phyloP scores from a whole-genome alignment of 176 grass and related monocot species.

The Pontederia crassipes region DNA sequence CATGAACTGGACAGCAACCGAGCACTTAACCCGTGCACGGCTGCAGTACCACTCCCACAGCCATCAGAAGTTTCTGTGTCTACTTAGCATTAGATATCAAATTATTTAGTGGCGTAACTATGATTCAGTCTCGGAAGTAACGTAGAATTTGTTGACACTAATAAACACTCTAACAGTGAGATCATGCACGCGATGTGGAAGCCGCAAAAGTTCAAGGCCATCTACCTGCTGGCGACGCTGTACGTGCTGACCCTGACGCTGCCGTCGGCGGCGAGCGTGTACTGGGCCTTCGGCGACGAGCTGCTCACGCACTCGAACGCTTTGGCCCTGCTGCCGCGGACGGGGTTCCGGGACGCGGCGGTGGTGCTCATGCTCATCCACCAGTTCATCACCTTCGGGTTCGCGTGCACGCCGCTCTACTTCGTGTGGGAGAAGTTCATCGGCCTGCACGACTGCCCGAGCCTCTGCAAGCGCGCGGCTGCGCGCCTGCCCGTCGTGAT shows the following conservation, averaged over 20 bases:
- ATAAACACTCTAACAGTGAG: no score
- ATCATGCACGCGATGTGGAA: slow-evolving; percentile 98
- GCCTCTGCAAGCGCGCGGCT: slow-evolving; percentile 86
- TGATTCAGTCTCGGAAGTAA: no score
- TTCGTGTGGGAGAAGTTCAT: slow-evolving; percentile 99
- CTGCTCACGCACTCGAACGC: slow-evolving; percentile 93
- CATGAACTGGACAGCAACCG: no score
- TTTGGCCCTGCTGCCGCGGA: slow-evolving; percentile 66
- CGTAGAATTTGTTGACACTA: no score
- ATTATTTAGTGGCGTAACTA: no score
- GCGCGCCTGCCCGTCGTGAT: slow-evolving; percentile 82
- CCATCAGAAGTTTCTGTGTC: no score
- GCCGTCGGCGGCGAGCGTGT: slow-evolving; percentile 84
- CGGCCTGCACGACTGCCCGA: slow-evolving; percentile 92
- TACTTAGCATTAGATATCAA: no score
- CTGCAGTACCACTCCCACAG: no score
- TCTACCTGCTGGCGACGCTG: slow-evolving; percentile 31
- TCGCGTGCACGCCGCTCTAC: slow-evolving; percentile 96
- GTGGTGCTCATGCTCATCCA: slow-evolving; percentile 91
- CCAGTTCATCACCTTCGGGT: slow-evolving; percentile 99
- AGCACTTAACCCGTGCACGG: no score
- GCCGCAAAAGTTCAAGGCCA: slow-evolving; percentile 79
- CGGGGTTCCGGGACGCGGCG: slow-evolving; percentile 59
- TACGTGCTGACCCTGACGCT: slow-evolving; percentile 91
- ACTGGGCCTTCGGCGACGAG: slow-evolving; percentile 94